A percentile compares a stretch with the other conserved stretches of the same genome.
These are phyloP conservation scores for Euphrasia arctica DNA, from an alignment of 305 asterid species.

Conservation along the genomic window DNA sequence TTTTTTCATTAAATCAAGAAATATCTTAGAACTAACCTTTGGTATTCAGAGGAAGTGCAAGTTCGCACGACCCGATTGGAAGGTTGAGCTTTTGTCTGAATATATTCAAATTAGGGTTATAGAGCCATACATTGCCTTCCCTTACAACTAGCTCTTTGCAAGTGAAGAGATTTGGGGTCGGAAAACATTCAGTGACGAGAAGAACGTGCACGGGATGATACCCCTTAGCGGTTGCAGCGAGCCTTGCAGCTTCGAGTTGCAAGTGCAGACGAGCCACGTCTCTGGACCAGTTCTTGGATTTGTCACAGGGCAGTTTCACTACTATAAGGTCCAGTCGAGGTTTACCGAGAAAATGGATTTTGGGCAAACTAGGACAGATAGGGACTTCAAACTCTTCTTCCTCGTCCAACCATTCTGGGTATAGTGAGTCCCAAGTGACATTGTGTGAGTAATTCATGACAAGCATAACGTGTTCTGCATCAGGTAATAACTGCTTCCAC, in stretches of 20 bases:
- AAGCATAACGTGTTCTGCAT: slow-evolving; percentile 60
- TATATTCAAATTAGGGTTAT: slow-evolving; percentile 55
- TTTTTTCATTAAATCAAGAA: background rate
- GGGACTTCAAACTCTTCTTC: slow-evolving; percentile 90
- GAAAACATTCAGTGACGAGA: slow-evolving; percentile 75
- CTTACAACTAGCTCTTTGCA: slow-evolving; percentile 73
- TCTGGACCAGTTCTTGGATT: slow-evolving; percentile 71
- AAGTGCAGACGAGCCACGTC: slow-evolving; percentile 83
- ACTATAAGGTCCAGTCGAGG: slow-evolving; percentile 76
- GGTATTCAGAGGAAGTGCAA: slow-evolving; percentile 68
- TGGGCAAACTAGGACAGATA: slow-evolving; percentile 67
- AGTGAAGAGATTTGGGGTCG: slow-evolving; percentile 76
- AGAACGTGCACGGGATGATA: slow-evolving; percentile 64
- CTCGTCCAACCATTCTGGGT: slow-evolving; percentile 96
- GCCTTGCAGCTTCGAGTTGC: slow-evolving; percentile 78
- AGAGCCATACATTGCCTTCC: slow-evolving; percentile 76
- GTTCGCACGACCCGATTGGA: slow-evolving; percentile 94
- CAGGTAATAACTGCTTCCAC: slow-evolving; percentile 61
- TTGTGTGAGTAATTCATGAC: slow-evolving; percentile 46
- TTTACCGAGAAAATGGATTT: slow-evolving; percentile 49
- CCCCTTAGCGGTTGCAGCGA: slow-evolving; percentile 73
- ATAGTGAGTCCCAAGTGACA: slow-evolving; percentile 81
- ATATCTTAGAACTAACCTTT: slow-evolving; percentile 50
- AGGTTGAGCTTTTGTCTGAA: slow-evolving; percentile 75
- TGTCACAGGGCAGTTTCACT: slow-evolving; percentile 84